A percentile compares a stretch with the other conserved stretches of the same genome.
phyloP scores from a whole-genome alignment of 164 flowering plant genomes.

The Nymphaea thermarum region DNA sequence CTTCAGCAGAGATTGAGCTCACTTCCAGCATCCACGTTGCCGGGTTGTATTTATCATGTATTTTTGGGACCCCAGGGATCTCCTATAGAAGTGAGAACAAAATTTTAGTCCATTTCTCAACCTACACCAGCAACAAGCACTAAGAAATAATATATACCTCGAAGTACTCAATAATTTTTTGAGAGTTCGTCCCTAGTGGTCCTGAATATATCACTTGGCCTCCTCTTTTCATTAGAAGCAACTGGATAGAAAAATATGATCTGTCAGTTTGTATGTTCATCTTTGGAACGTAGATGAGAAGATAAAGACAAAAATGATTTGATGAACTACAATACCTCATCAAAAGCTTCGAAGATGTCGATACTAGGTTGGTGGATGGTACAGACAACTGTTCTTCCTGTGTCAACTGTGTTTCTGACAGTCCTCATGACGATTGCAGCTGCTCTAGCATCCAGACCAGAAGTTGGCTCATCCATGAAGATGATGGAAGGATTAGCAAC shows the following conservation, averaged over 20 bases:
- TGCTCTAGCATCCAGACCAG: conserved; percentile 98
- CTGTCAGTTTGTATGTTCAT: too few species aligned
- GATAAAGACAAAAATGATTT: not conserved
- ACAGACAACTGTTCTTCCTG: conserved; percentile 98
- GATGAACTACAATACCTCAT: conserved; percentile 42
- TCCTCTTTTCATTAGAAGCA: conserved; percentile 86
- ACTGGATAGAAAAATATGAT: conserved; percentile 15
- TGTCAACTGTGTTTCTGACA: conserved; percentile 95
- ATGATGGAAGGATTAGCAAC: conserved; percentile 99
- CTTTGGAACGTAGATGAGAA: not conserved
- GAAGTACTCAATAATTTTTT: conserved; percentile 65
- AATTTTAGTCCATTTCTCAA: not conserved
- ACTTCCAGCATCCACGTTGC: conserved; percentile 99
- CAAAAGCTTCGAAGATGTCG: conserved; percentile 97
- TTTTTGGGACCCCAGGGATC: conserved; percentile 66
- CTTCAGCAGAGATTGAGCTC: conserved; percentile 75
- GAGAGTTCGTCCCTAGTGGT: conserved; percentile 68
- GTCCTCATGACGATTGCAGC: conserved; percentile 99
- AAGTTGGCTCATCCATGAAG: conserved; percentile 99
- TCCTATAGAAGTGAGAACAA: conserved; percentile 22
- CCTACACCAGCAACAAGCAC: not conserved
- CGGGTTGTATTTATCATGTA: conserved; percentile 76
- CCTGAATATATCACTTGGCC: conserved; percentile 91
- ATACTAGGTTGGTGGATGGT: conserved; percentile 99
- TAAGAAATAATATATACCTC: conserved; percentile 32